Conservation (phyloP, 768 basidiomycete species). For the Amanita subjunquillea region DNA sequence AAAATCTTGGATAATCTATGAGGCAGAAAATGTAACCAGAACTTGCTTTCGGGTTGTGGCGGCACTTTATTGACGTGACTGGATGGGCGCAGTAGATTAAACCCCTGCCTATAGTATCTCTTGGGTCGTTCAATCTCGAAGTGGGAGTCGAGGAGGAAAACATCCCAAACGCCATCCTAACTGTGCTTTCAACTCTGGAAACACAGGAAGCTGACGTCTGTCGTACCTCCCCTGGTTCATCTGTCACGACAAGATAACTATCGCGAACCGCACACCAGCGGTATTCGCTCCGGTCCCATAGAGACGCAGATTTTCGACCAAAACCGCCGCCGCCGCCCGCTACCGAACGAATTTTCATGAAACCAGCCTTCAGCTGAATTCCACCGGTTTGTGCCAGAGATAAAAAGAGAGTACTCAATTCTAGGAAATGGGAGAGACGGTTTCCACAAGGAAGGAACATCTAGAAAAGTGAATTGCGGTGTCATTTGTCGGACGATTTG, state of each 20-base stretch:
- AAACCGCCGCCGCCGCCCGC: slow-evolving; percentile 45
- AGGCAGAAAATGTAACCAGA: slow-evolving; percentile 26
- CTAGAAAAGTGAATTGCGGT: slow-evolving; percentile 25
- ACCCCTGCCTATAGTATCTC: slow-evolving; percentile 78
- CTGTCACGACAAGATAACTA: slow-evolving; percentile 78
- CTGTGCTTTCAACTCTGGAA: background rate
- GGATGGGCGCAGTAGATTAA: slow-evolving; percentile 47
- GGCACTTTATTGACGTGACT: slow-evolving; percentile 7
- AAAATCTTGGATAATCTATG: slow-evolving; percentile 36
- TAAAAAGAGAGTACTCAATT: slow-evolving; percentile 83
- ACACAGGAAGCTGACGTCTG: background rate
- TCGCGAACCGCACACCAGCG: slow-evolving; percentile 93
- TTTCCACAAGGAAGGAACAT: slow-evolving; percentile 96
- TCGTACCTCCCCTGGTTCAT: slow-evolving; percentile 78
- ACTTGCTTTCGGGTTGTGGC: background rate
- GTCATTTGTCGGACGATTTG: background rate
- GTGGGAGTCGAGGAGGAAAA: slow-evolving; percentile 84
- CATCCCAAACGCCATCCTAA: slow-evolving; percentile 83
- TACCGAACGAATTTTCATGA: slow-evolving; percentile 47
- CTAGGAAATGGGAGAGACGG: slow-evolving; percentile 81
- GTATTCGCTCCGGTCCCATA: slow-evolving; percentile 50
- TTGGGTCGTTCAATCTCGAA: slow-evolving; percentile 88
- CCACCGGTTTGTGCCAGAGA: slow-evolving; percentile 73
- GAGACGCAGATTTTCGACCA: slow-evolving; percentile 53
- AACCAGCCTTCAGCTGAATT: slow-evolving; percentile 86